phyloP scores from a whole-genome alignment of 2,329 filamentous ascomycete species.

The Alternaria sp. region DNA sequence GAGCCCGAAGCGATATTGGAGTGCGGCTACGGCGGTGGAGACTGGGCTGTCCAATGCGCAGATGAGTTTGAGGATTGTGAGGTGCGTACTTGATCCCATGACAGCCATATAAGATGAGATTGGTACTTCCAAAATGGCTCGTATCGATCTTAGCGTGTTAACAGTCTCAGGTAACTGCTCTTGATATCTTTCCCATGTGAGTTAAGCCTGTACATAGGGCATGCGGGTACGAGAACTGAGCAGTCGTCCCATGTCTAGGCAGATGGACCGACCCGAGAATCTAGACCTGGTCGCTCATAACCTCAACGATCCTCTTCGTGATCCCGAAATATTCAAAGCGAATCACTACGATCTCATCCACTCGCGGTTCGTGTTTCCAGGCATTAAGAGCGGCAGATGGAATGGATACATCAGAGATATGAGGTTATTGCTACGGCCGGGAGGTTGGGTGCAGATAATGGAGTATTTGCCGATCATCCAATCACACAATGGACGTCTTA shows the following conservation, averaged over 20 bases:
- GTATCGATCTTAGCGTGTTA: constrained; percentile 5
- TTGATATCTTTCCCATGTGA: constrained; percentile 46
- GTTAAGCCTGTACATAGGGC: not conserved
- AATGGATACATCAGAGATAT: constrained; percentile 77
- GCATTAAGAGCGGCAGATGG: constrained; percentile 78
- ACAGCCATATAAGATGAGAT: not conserved
- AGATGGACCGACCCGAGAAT: constrained; percentile 48
- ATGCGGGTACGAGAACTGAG: not conserved
- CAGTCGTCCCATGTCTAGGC: constrained; percentile 3
- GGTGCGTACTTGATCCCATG: constrained; percentile 31
- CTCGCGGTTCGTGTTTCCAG: constrained; percentile 73
- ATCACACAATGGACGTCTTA: constrained; percentile 81
- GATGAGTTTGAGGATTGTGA: constrained; percentile 47
- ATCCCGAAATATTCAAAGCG: constrained; percentile 60
- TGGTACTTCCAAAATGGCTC: not conserved
- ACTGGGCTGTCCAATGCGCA: constrained; percentile 47
- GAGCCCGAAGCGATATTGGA: constrained; percentile 46
- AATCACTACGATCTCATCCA: constrained; percentile 84
- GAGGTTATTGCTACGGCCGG: constrained; percentile 70
- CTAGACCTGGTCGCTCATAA: constrained; percentile 44
- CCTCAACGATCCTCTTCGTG: constrained; percentile 48
- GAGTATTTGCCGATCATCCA: constrained; percentile 87
- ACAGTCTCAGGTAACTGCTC: constrained; percentile 42
- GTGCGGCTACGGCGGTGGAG: constrained; percentile 48
- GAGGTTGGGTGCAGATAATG: constrained; percentile 88